Evolutionary conservation across 2,329 filamentous ascomycete genomes (phyloP), one percentile per base, ranked within the genome.

Genomic region (Fusarium neocosmosporiellum): DNA sequence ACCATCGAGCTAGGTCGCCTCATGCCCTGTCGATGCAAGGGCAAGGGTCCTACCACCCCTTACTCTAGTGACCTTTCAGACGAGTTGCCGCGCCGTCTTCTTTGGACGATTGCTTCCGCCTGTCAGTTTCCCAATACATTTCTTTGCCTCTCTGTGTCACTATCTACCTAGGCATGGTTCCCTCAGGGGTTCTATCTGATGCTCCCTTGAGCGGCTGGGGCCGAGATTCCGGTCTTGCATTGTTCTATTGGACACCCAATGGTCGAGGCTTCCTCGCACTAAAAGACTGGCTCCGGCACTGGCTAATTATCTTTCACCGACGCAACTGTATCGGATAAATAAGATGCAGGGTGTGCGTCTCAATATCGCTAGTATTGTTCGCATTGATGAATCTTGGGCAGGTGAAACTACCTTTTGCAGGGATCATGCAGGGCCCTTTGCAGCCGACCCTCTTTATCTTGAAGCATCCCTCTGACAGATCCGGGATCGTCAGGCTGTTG

Each of bases 361-460:
- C 46, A 50, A 50, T 46, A 27, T 46, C 41, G 41, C 41, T 46
- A 46, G 41, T 46, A 46, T 27, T 46, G 41, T 29, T 50, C 58
- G 34, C 46, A 50, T 50, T 50, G 46, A 50, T 59, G 48, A 67
- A 65, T 43, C 61, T 57, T 55, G 34, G 27, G 43, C 48, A 37
- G 58, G 39, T 65, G 65, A 66, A 66, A 68, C 46, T 16, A 46
- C 46, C 31, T 24, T n/a, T 43, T 46, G 20, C 69, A 70, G 43
- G 66, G 66, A 43, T 66, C 27, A 13, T 31, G 10, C 34, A 31
- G 10, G 46, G 46, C 27, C 34, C 24, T 54, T 57, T 43, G 31
- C 34, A 13, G 39, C 31, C 13, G 43, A 24, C 43, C 20, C 37
- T 37, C 46, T 63, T 24, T 63, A 63, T 61, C 41, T 41, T 66